Conservation (phyloP, 148 eudicot species). For the Rhododendron williamsianum region DNA sequence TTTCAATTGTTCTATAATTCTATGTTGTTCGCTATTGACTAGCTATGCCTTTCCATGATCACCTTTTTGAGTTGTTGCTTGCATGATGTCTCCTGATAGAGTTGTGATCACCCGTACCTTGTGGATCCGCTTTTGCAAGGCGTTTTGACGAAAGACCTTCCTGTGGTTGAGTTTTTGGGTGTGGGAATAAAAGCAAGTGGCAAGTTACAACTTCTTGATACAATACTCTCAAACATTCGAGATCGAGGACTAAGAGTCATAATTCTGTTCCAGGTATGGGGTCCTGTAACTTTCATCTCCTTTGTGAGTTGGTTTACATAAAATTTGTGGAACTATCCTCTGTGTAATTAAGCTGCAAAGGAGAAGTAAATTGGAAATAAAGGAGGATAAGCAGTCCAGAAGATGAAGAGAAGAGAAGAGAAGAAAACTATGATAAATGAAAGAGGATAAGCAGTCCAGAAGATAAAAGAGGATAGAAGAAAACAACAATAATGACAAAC, state of each 20-base stretch:
- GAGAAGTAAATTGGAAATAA: neutral
- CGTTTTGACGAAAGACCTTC: conserved; percentile 35
- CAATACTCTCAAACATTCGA: conserved; percentile 51
- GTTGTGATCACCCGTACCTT: conserved; percentile 85
- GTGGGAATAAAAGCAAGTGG: conserved; percentile 82
- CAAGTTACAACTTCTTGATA: conserved; percentile 63
- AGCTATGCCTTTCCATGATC: neutral
- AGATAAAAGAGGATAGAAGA: neutral
- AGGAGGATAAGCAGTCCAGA: neutral
- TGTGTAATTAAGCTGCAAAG: neutral
- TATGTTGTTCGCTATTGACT: neutral
- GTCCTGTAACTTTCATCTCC: neutral
- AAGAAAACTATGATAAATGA: neutral
- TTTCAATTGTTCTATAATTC: neutral
- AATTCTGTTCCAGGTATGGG: conserved; percentile 62
- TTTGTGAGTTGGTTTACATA: neutral
- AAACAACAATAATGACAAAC: neutral
- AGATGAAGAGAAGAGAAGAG: neutral
- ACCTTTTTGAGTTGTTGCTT: conserved; percentile 10
- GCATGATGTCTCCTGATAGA: conserved; percentile 39
- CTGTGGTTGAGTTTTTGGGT: conserved; percentile 33
- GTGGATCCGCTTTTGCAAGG: conserved; percentile 45
- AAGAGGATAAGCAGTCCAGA: neutral
- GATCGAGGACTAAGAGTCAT: conserved; percentile 44
- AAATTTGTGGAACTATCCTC: neutral